phyloP scores from a whole-genome alignment of 2,329 filamentous ascomycete genomes.

The Colletotrichum tanaceti region DNA sequence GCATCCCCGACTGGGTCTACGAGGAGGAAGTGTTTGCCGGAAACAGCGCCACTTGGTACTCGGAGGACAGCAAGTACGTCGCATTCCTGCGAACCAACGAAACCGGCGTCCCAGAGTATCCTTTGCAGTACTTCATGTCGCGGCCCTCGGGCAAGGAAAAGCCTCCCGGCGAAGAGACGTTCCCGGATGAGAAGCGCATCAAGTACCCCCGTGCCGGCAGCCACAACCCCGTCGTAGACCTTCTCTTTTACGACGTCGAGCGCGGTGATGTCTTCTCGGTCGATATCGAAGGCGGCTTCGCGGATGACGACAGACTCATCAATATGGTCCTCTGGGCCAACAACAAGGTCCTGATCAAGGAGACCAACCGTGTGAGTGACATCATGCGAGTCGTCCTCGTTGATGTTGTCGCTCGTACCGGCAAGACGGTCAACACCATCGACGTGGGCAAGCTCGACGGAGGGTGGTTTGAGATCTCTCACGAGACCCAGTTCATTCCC shows the following conservation, averaged over 20 bases:
- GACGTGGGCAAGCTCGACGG: constrained; percentile 89
- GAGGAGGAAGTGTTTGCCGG: constrained; percentile 82
- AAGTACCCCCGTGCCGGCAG: constrained; percentile 98
- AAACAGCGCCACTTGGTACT: constrained; percentile 89
- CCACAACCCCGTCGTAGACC: constrained; percentile 88
- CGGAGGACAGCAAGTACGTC: constrained; percentile 80
- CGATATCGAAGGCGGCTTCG: constrained; percentile 80
- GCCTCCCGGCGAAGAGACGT: constrained; percentile 79
- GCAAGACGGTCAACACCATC: constrained; percentile 81
- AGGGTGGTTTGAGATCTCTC: constrained; percentile 96
- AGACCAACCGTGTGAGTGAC: constrained; percentile 95
- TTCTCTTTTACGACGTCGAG: constrained; percentile 88
- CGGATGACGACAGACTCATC: constrained; percentile 85
- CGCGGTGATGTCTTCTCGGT: constrained; percentile 84
- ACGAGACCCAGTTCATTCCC: constrained; percentile 86
- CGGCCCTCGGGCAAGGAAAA: constrained; percentile 81
- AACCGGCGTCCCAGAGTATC: constrained; percentile 88
- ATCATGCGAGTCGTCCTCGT: constrained; percentile 88
- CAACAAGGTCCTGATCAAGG: constrained; percentile 84
- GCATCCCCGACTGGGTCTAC: constrained; percentile 95
- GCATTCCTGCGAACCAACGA: constrained; percentile 91
- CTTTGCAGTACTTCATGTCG: constrained; percentile 92
- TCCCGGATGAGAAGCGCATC: constrained; percentile 90
- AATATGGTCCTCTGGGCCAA: constrained; percentile 95
- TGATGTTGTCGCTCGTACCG: constrained; percentile 78